Percentiles rank a stretch among this genome's conserved stretches.
phyloP scores from a whole-genome alignment of 1,139 yeast genomes.

The Arxiozyma bovina region DNA sequence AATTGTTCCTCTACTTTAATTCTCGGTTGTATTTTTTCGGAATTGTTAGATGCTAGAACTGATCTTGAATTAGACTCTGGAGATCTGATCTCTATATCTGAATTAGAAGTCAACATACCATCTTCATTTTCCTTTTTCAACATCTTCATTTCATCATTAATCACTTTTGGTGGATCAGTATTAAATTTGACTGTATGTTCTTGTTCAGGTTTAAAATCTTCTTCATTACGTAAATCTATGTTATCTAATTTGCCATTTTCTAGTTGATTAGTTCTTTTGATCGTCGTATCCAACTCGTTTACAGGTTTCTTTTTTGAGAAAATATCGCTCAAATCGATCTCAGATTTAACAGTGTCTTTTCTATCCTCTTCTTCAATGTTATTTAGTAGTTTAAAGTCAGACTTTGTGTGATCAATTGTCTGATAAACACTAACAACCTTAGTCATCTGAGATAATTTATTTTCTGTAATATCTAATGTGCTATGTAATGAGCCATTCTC shows the following conservation, averaged over 20 bases:
- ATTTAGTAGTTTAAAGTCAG: slow-evolving; percentile 4
- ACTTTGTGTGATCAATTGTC: slow-evolving; percentile 1
- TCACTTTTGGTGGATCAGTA: slow-evolving; percentile 19
- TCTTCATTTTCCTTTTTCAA: background rate
- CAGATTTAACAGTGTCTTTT: slow-evolving; percentile 30
- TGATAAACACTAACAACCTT: slow-evolving; percentile 35
- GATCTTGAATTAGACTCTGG: background rate
- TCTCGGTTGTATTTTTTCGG: background rate
- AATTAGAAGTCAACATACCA: background rate
- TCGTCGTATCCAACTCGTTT: background rate
- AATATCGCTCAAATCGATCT: slow-evolving; percentile 20
- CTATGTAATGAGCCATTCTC: slow-evolving; percentile 6
- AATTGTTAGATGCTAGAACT: background rate
- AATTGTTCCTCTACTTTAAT: slow-evolving; percentile 1
- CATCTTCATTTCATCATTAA: slow-evolving; percentile 6
- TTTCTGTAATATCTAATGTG: slow-evolving; percentile 6
- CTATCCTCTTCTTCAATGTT: slow-evolving; percentile 19
- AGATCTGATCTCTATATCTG: background rate
- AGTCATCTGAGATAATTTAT: slow-evolving; percentile 32
- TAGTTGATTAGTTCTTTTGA: background rate
- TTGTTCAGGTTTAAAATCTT: slow-evolving; percentile 5
- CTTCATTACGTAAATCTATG: background rate
- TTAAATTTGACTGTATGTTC: slow-evolving; percentile 24
- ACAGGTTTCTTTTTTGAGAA: slow-evolving; percentile 5
- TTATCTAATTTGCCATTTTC: background rate